Base-by-base conservation (phyloP, 805 yeast species). In the Schizosaccharomyces cryophilus region DNA sequence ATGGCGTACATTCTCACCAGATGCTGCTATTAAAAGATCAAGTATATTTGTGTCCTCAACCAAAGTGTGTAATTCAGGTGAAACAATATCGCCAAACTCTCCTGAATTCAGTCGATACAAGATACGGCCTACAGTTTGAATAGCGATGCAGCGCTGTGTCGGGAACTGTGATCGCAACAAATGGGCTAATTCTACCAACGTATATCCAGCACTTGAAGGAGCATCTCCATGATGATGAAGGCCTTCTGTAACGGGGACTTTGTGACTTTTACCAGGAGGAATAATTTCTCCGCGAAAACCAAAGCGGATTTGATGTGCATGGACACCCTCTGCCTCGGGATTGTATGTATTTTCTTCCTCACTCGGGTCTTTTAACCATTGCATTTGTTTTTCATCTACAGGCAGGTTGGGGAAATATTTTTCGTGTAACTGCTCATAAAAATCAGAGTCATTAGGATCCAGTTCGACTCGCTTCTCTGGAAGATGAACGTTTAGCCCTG, bases 361-460 rank as follows among this genome's bases (percentile, higher is more conserved):
- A 21, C 9, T 24, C n/a, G 56, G 56, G n/a, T 51, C 56, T 62
- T 83, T 78, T 95, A 89, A 89, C 99, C 99, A 93, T 63, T 88
- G 85, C 62, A 93, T 70, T 66, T 86, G 84, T 51, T 80, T 82
- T 0, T 86, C 78, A 65, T 93, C 95, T 59, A 75, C 80, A 1
- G 96, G 95, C 60, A 93, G 74, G 65, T 88, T 90, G 1, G 99
- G 96, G 72, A 82, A 93, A 72, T 80, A 90, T 67, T 85, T 85
- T 30, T 81, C 84, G 67, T 88, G 93, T 60, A 93, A 73, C 67
- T 87, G 83, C 31, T 82, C 82, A 65, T 81, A 78, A 69, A 89
- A 89, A 11, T 83, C 77, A 0, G 94, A 93, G 70, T 84, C 95
- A 67, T 84, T 74, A 5, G 86, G 70, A 65, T 85, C 88, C 42